These are phyloP conservation scores for Cyamopsis tetragonoloba DNA, from an alignment of 306 rosid species.

Conservation along the genomic window DNA sequence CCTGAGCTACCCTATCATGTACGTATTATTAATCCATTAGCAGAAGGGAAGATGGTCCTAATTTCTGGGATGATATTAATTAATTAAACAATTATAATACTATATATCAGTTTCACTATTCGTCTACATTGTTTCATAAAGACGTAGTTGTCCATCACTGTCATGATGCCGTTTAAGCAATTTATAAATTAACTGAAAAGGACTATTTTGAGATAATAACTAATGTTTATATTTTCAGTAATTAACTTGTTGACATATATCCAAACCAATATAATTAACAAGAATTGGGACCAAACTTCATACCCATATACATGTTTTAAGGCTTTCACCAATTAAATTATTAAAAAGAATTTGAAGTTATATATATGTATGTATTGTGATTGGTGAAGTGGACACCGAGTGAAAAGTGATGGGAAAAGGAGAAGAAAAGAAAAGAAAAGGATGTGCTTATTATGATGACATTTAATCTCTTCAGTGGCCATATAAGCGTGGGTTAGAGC, in stretches of 20 bases:
- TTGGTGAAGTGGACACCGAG: neutral
- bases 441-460: neutral
- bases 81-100: neutral
- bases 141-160: too few relatives aligned
- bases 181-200: too few relatives aligned
- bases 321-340: too few relatives aligned
- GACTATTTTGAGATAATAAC: too few relatives aligned
- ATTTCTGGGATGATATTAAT: neutral
- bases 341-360: too few relatives aligned
- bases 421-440: neutral
- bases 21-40: neutral
- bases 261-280: too few relatives aligned
- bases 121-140: too few relatives aligned
- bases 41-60: neutral
- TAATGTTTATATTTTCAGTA: too few relatives aligned
- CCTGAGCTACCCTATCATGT: neutral
- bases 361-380: neutral
- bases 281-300: too few relatives aligned
- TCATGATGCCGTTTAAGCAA: too few relatives aligned
- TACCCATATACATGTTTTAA: too few relatives aligned
- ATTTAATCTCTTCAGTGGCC: constrained; percentile 14
- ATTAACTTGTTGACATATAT: too few relatives aligned
- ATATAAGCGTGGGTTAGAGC: neutral
- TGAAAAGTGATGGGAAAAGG: neutral
- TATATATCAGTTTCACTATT: neutral